phyloP scores from a whole-genome alignment of 1,284 basidiomycete genomes.

The Ganoderma multipileum region DNA sequence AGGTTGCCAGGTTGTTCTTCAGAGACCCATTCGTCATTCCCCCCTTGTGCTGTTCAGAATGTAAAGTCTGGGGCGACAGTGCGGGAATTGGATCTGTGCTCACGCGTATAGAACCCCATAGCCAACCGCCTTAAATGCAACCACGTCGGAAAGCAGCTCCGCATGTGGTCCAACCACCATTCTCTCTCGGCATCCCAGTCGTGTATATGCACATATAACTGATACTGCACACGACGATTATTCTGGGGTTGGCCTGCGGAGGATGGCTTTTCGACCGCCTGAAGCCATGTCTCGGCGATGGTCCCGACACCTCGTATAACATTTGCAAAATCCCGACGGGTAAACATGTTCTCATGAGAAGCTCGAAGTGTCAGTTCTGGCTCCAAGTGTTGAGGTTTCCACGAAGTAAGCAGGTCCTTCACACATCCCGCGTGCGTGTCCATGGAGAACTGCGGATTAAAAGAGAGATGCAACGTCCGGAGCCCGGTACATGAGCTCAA shows the following conservation, averaged over 20 bases:
- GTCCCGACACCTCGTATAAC: not conserved
- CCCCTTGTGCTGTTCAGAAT: no score
- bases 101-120: not conserved
- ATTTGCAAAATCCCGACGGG: not conserved
- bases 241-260: not conserved
- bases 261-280: not conserved
- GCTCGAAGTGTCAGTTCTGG: no score
- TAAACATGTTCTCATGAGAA: not conserved
- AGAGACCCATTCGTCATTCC: no score
- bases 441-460: no score
- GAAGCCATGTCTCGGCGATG: not conserved
- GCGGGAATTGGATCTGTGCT: not conserved
- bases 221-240: not conserved
- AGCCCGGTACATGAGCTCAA: no score
- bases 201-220: not conserved
- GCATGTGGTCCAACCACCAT: not conserved
- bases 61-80: no score
- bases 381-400: no score
- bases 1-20: no score
- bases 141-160: not conserved
- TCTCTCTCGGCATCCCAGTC: not conserved
- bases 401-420: no score
- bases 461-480: no score
- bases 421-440: no score
- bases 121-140: not conserved